A percentile compares a stretch with the other conserved stretches of the same genome.
Conservation (phyloP, 495 filamentous ascomycete species). For the Aspergillus mulundensis region DNA sequence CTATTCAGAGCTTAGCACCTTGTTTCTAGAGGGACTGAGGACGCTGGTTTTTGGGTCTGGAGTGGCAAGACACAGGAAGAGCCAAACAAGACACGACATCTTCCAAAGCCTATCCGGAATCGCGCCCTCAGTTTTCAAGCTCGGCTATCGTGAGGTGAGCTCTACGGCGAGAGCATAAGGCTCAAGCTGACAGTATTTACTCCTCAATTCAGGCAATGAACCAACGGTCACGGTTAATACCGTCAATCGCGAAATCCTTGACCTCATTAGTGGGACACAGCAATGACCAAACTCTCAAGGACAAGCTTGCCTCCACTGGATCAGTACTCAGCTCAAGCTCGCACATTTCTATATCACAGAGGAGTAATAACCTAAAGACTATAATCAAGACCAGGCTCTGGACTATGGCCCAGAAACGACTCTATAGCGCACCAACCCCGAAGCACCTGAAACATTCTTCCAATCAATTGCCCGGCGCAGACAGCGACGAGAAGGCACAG, state of each 20-base stretch:
- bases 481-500: not conserved
- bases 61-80: not conserved
- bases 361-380: not conserved
- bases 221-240: conserved; percentile 32
- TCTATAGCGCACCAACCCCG: conserved; percentile 13
- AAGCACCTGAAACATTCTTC: conserved; percentile 1
- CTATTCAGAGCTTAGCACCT: conserved; percentile 1
- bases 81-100: not conserved
- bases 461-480: not conserved
- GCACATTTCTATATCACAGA: not conserved
- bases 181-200: not conserved
- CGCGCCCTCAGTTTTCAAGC: conserved; percentile 34
- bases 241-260: conserved; percentile 34
- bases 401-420: conserved; percentile 24
- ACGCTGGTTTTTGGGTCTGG: conserved; percentile 19
- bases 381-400: conserved; percentile 26
- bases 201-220: conserved; percentile 32
- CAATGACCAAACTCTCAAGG: conserved; percentile 11
- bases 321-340: not conserved
- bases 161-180: not conserved
- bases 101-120: conserved; percentile 20
- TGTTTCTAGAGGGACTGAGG: conserved; percentile 29
- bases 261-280: conserved; percentile 25
- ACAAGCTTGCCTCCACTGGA: conserved; percentile 11
- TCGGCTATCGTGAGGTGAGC: conserved; percentile 33